Evolutionary conservation across 148 eudicot genomes (phyloP).

Genomic region (Vaccinium myrtillus): DNA sequence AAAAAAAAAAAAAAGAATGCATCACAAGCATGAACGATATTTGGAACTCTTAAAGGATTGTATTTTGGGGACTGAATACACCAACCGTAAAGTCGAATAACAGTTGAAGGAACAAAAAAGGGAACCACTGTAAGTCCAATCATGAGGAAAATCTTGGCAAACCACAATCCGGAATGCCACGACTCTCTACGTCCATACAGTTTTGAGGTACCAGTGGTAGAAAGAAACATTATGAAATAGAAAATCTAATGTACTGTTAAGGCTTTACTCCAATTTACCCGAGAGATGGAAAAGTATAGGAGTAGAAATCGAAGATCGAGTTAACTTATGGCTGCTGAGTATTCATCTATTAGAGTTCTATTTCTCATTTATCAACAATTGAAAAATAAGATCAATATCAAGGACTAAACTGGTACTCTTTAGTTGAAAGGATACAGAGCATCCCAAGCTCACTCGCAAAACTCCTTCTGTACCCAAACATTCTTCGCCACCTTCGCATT

Average conservation of each 20-base stretch:
- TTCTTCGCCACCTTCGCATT: slow-evolving; percentile 55
- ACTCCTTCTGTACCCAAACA: slow-evolving; percentile 85
- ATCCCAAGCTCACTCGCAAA: slow-evolving; percentile 76
- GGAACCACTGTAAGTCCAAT: slow-evolving; percentile 43
- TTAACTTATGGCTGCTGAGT: not conserved
- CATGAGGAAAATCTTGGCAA: slow-evolving; percentile 47
- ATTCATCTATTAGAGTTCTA: not conserved
- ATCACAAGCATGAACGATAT: slow-evolving; percentile 4
- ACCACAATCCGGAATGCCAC: slow-evolving; percentile 75
- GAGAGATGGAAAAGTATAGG: slow-evolving; percentile 1
- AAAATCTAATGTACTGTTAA: slow-evolving; percentile 50
- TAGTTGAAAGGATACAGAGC: slow-evolving; percentile 69
- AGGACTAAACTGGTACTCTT: not conserved
- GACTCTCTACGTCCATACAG: slow-evolving; percentile 42
- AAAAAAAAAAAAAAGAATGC: slow-evolving; percentile 8
- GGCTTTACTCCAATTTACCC: slow-evolving; percentile 17
- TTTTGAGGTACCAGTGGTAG: slow-evolving; percentile 60
- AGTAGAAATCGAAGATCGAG: not conserved
- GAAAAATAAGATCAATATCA: not conserved
- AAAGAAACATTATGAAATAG: slow-evolving; percentile 68
- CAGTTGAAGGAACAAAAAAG: slow-evolving; percentile 47
- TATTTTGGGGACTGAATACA: slow-evolving; percentile 13
- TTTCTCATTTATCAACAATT: not conserved
- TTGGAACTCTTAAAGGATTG: not conserved
- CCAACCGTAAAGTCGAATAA: slow-evolving; percentile 64